Evolutionary conservation across 345 rosid species (phyloP).

Genomic region (Raphanus raphanistrum): DNA sequence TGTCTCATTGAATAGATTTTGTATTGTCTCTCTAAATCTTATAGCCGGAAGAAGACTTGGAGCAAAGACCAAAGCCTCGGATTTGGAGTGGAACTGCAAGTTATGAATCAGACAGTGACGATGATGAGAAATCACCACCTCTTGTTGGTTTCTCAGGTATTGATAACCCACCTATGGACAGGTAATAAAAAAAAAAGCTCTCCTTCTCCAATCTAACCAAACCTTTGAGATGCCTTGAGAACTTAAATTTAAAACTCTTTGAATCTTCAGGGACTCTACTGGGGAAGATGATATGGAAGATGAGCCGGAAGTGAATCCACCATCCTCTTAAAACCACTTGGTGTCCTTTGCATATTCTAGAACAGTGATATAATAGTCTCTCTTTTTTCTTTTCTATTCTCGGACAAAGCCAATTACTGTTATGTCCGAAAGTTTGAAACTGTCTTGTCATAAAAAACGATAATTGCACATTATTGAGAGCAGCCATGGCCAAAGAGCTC

Average conservation of each 20-base stretch:
- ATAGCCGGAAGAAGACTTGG: constrained; percentile 43
- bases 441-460: neutral
- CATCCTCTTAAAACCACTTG: constrained; percentile 32
- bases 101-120: constrained; percentile 78
- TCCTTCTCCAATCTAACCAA: constrained; percentile 12
- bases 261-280: constrained; percentile 34
- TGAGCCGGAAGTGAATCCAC: constrained; percentile 36
- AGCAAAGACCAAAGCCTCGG: constrained; percentile 57
- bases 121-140: constrained; percentile 51
- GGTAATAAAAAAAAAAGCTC: constrained; percentile 19
- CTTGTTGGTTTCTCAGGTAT: constrained; percentile 38
- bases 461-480: neutral
- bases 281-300: constrained; percentile 50
- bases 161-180: constrained; percentile 42
- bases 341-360: constrained; percentile 19
- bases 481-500: constrained; percentile 7
- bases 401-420: neutral
- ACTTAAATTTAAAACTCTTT: neutral
- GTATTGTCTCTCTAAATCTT: neutral
- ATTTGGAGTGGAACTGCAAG: constrained; percentile 76
- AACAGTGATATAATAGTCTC: neutral
- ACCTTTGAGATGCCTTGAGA: neutral
- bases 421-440: neutral
- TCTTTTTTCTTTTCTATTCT: neutral
- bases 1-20: constrained; percentile 7